Conservation (phyloP, 1,284 basidiomycete genomes). For the Ustilago xerochloae region DNA sequence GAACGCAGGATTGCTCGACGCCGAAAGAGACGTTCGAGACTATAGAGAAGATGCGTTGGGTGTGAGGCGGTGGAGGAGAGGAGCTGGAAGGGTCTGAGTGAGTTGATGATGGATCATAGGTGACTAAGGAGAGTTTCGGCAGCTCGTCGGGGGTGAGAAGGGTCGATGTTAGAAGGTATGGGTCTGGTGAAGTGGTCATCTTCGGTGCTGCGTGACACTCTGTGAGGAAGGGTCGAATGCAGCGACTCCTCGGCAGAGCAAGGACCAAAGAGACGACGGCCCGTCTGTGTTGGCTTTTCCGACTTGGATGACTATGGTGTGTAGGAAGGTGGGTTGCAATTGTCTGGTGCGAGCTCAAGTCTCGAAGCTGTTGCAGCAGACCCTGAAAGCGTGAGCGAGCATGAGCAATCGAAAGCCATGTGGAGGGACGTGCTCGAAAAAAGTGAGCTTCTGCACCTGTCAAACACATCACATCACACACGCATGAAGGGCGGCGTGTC, state of each 20-base stretch:
- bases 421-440: constrained; percentile 19
- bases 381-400: neutral
- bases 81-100: neutral
- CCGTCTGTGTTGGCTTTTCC: too few species aligned
- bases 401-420: neutral
- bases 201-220: neutral
- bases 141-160: constrained; percentile 45
- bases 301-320: neutral
- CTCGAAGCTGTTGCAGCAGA: neutral
- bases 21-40: constrained; percentile 40
- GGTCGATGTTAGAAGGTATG: constrained; percentile 45
- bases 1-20: constrained; percentile 41
- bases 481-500: neutral
- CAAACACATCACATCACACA: neutral
- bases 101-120: constrained; percentile 12
- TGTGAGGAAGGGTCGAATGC: neutral
- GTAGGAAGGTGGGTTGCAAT: neutral
- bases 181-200: constrained; percentile 30
- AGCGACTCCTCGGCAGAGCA: too few species aligned
- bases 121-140: constrained; percentile 47
- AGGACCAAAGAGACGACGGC: too few species aligned
- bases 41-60: constrained; percentile 47
- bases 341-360: too few species aligned
- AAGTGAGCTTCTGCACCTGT: neutral
- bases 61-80: constrained; percentile 5